A percentile compares a stretch with the other conserved stretches of the same genome.
Conservation (phyloP, 1,284 basidiomycete species). For the Abortiporus biennis region DNA sequence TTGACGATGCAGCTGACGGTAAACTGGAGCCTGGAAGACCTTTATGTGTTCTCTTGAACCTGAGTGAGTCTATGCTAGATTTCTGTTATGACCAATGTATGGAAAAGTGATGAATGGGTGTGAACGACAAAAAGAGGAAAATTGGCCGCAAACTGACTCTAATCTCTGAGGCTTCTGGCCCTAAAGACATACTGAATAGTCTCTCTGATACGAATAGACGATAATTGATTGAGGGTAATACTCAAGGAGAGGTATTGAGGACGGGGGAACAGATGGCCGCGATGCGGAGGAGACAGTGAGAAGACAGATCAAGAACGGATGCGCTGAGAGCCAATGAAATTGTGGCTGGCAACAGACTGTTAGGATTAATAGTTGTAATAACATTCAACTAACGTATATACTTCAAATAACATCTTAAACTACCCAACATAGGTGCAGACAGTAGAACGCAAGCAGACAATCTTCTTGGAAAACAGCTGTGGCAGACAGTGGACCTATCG, state of each 20-base stretch:
- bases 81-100: slow-evolving; percentile 36
- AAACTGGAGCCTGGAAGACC: slow-evolving; percentile 28
- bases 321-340: not conserved
- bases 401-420: too few species aligned
- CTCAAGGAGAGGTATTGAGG: slow-evolving; percentile 10
- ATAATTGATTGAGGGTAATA: slow-evolving; percentile 10
- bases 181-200: slow-evolving; percentile 36
- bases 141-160: slow-evolving; percentile 31
- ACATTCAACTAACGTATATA: too few species aligned
- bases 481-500: too few species aligned
- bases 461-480: too few species aligned
- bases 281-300: not conserved
- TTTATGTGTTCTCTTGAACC: slow-evolving; percentile 45
- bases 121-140: slow-evolving; percentile 18
- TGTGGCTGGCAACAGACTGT: not conserved
- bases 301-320: not conserved
- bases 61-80: slow-evolving; percentile 54
- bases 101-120: slow-evolving; percentile 15
- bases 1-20: slow-evolving; percentile 24
- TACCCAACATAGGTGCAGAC: too few species aligned
- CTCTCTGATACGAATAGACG: too few species aligned
- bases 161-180: slow-evolving; percentile 28
- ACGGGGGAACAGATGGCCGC: slow-evolving; percentile 4
- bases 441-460: too few species aligned
- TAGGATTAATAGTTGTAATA: not conserved